A percentile compares a stretch with the other conserved stretches of the same genome.
Evolutionary conservation across 148 eudicot genomes (phyloP).

Genomic region (Silene conica): DNA sequence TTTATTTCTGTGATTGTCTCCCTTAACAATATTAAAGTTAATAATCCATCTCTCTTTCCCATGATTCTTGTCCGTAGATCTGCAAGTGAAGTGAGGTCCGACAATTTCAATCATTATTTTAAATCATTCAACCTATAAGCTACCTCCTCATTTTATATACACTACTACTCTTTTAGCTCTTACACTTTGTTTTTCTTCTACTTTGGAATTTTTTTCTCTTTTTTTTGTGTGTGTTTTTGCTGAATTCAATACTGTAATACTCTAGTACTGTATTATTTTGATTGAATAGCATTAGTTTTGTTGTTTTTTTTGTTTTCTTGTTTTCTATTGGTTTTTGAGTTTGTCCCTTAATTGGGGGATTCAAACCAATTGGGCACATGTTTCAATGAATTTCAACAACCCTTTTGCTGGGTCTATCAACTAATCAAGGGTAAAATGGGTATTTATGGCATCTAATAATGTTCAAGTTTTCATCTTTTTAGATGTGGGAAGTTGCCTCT

Average conservation of each 20-base stretch:
- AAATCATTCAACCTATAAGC: constrained; percentile 9
- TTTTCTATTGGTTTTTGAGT: constrained; percentile 20
- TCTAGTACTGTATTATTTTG: constrained; percentile 23
- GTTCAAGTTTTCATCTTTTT: constrained; percentile 27
- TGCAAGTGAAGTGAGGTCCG: constrained; percentile 20
- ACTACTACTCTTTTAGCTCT: neutral
- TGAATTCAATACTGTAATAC: constrained; percentile 14
- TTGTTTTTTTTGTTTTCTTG: no score
- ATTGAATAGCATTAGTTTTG: constrained; percentile 12
- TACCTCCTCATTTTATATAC: neutral
- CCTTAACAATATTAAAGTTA: neutral
- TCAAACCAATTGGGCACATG: constrained; percentile 26
- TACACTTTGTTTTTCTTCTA: neutral
- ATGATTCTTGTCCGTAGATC: constrained; percentile 34
- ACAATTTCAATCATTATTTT: constrained; percentile 22
- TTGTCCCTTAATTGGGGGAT: constrained; percentile 29
- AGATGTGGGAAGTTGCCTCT: constrained; percentile 21
- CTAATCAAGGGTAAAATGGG: constrained; percentile 10
- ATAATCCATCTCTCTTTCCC: constrained; percentile 23
- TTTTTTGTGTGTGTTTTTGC: constrained; percentile 6
- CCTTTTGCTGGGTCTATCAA: constrained; percentile 29
- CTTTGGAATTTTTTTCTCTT: neutral
- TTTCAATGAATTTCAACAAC: constrained; percentile 29
- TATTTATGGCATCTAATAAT: constrained; percentile 16
- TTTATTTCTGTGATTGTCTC: neutral